Percentiles rank a stretch among this genome's conserved stretches.
These are phyloP conservation scores for Pseudogymnoascus sp. DNA, from an alignment of 2,329 filamentous ascomycete genomes.

Conservation along the genomic window DNA sequence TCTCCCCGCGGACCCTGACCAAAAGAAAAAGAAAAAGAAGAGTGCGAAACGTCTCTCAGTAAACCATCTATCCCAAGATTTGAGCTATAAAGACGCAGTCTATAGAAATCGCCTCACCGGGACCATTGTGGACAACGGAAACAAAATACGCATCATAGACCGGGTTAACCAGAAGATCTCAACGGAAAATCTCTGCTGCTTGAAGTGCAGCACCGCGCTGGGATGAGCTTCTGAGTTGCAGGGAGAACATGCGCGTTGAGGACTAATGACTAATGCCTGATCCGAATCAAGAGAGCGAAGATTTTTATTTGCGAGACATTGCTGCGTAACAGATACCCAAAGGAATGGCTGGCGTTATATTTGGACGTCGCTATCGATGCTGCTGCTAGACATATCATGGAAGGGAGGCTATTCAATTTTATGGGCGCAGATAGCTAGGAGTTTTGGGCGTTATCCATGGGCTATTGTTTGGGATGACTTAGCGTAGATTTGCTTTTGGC, in stretches of 20 bases:
- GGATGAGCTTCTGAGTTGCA: conserved; percentile 11
- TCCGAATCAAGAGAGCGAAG: neutral
- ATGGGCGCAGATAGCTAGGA: neutral
- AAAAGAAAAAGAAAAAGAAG: conserved; percentile 12
- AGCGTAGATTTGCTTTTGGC: neutral
- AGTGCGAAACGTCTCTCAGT: conserved; percentile 17
- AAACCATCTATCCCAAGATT: neutral
- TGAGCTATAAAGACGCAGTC: neutral
- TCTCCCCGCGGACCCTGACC: neutral
- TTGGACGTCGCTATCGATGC: neutral
- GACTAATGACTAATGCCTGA: neutral
- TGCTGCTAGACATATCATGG: neutral
- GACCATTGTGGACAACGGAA: conserved; percentile 14
- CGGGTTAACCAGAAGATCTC: conserved; percentile 13
- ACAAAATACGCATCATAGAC: conserved; percentile 19
- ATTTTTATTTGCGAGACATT: neutral
- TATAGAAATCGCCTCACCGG: conserved; percentile 12
- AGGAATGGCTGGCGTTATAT: neutral
- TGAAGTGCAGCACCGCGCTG: conserved; percentile 20
- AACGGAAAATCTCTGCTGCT: conserved; percentile 19
- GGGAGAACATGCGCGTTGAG: neutral
- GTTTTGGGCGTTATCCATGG: neutral
- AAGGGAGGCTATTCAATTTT: neutral
- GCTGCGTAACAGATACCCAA: neutral
- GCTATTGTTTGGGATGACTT: neutral